Evolutionary conservation across 371 early-diverging fungal genomes (phyloP), one percentile per base, ranked within the genome.

Genomic region (Mucor piriformis): DNA sequence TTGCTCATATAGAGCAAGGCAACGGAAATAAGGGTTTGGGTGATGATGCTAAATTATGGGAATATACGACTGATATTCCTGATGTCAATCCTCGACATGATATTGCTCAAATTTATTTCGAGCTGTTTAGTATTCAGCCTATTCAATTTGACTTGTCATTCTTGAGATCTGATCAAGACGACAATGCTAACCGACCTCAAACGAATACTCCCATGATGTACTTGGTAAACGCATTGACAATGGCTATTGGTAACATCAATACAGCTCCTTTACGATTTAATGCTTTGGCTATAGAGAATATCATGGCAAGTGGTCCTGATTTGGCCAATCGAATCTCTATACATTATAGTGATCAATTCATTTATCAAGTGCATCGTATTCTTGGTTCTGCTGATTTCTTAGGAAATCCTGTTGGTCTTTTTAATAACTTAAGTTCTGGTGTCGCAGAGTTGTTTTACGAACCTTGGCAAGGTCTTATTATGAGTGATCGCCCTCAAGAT

Each of bases 341-440:
- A 29, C 95, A 96, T 71, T 98, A 97, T 61, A 84, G 91, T 25
- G 93, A 95, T 61, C 95, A 96, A 69, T 79, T 91, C 12, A 79
- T 96, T 23, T 91, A 92, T 59, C 97, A 99, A 59, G 66, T 97
- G 2, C 94, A 98, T 79, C 89, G 91, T 71, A 79, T 99, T 38
- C 79, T 98, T 6, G 99, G 99, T 1, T 95, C 97, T 11, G 98
- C 96, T 6, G 98, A 99, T 67, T 86, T 98, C 58, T 79, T 98
- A 40, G 99, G 99, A 23, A 99, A 99, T 66, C 99, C 99, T 63
- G 96, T 98, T 0, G 98, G 98, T 0, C 73, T 99, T 24, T 98
- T 98, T 70, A 96, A 85, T 74, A 97, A 87, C 58, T 79, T 99
- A 40, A 91, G 93, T 57, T 94, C 95, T 0, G 99, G 99, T 6